phyloP scores from a whole-genome alignment of 768 basidiomycete genomes.

The Tephrocybe sp. region DNA sequence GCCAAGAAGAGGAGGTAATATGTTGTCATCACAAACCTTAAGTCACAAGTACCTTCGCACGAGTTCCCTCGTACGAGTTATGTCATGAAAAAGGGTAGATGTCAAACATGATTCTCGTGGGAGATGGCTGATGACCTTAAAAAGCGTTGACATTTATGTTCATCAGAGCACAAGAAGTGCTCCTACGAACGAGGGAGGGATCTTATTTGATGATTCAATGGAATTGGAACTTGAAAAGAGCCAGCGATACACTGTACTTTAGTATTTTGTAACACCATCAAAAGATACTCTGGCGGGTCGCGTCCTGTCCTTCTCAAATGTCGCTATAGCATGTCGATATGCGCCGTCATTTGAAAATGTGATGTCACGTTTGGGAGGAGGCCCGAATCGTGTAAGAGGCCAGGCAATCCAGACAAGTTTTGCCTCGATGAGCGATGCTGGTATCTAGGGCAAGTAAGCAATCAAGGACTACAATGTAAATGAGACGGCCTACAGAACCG shows the following conservation, averaged over 20 bases:
- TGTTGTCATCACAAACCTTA: no score
- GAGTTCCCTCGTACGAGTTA: no score
- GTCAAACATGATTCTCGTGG: no score
- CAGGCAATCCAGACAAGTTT: constrained; percentile 50
- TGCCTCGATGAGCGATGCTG: constrained; percentile 50
- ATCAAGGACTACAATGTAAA: background rate
- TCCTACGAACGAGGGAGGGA: no score
- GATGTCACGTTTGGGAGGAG: constrained; percentile 13
- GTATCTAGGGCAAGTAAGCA: constrained; percentile 31
- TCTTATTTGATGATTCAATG: no score
- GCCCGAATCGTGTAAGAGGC: constrained; percentile 50
- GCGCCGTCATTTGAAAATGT: constrained; percentile 18
- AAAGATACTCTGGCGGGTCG: constrained; percentile 37
- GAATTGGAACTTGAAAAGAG: background rate
- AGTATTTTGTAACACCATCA: constrained; percentile 10
- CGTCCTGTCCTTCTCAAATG: constrained; percentile 37
- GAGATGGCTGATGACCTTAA: no score
- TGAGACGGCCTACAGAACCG: constrained; percentile 53
- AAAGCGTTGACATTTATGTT: no score
- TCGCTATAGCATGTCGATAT: constrained; percentile 32
- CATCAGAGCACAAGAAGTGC: no score
- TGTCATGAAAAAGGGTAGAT: no score
- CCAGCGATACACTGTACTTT: background rate
- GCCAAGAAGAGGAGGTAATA: no score
- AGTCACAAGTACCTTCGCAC: no score